A percentile compares a stretch with the other conserved stretches of the same genome.
phyloP scores from a whole-genome alignment of 2,329 filamentous ascomycete species.

The Zalaria sp. region DNA sequence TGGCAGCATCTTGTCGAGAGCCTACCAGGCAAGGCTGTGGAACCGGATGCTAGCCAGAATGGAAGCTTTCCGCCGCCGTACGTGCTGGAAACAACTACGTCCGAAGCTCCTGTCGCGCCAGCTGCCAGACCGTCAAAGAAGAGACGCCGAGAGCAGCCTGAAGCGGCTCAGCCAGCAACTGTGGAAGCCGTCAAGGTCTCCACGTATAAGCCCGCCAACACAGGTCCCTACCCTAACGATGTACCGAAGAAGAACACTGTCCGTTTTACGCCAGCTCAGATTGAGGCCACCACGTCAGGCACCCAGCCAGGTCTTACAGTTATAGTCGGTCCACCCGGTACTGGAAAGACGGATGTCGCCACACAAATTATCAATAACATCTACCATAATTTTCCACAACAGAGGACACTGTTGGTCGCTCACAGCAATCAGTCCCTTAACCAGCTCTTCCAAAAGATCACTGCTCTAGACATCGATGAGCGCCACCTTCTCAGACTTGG shows the following conservation, averaged over 20 bases:
- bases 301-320: conserved; percentile 89
- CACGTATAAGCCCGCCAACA: conserved; percentile 79
- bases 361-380: conserved; percentile 98
- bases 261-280: conserved; percentile 80
- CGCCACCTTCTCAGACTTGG: conserved; percentile 83
- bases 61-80: conserved; percentile 79
- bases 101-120: conserved; percentile 25
- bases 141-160: conserved; percentile 61
- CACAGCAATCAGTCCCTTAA: conserved; percentile 98
- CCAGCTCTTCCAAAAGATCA: conserved; percentile 94
- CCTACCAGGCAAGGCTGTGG: conserved; percentile 73
- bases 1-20: conserved; percentile 91
- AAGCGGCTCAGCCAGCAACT: conserved; percentile 47
- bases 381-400: conserved; percentile 91
- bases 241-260: conserved; percentile 67
- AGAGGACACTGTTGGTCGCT: conserved; percentile 82
- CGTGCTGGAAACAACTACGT: conserved; percentile 50
- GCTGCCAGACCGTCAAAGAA: conserved; percentile 59
- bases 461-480: conserved; percentile 90
- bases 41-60: conserved; percentile 57
- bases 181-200: conserved; percentile 65
- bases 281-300: conserved; percentile 86
- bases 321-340: conserved; percentile 88
- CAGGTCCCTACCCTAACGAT: conserved; percentile 79
- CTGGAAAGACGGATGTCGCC: conserved; percentile 97